Base-by-base conservation (phyloP, 106 monocot genomes). In the Hemerocallis citrina region DNA sequence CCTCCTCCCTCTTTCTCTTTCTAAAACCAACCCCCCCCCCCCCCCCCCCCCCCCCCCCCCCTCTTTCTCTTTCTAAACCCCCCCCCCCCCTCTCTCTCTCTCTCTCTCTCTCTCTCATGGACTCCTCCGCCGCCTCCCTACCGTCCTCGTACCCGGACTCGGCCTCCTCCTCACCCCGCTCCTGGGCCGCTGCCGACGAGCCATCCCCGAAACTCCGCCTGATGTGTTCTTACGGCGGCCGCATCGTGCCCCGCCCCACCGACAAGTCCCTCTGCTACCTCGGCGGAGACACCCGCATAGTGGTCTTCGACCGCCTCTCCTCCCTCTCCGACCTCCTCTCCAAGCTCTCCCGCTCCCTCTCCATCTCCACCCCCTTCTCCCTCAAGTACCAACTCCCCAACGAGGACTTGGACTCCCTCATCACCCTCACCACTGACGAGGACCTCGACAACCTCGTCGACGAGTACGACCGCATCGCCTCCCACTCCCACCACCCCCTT, bases 391-490 rank as follows among this genome's bases (percentile, higher is more conserved):
- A 96, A 79, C 86, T 96, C 34, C 95, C 95, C 3, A 81, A 78
- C 76, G 95, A 96, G 72, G 95, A 96, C 52, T 90, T 96, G 55
- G 95, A 96, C 52, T 96, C 95, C 40, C 76, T 96, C 16, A 87
- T 96, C 68, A 87, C 95, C 34, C 74, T 96, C 51, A 77, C 90
- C 52, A 87, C 90, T 29, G 95, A 96, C 49, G 95, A 96, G 70
- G 95, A 96, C 62, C 86, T 90, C 52, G 95, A 96, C 9, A 96
- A 96, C 77, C 86, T 96, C 84, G 72, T 96, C 73, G 95, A 96
- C 13, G 95, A 96, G 79, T 84, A 86, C 72, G 95, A 96, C 21
- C 80, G 95, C 57, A 71, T 85, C 56, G 54, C 49, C 42, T 12
- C 41, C 12, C 59, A 64, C 47, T 29, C 78, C 40, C 8, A 39